These are phyloP conservation scores for Penicillium vulpinum DNA, from an alignment of 2,329 filamentous ascomycete genomes.

Conservation along the genomic window DNA sequence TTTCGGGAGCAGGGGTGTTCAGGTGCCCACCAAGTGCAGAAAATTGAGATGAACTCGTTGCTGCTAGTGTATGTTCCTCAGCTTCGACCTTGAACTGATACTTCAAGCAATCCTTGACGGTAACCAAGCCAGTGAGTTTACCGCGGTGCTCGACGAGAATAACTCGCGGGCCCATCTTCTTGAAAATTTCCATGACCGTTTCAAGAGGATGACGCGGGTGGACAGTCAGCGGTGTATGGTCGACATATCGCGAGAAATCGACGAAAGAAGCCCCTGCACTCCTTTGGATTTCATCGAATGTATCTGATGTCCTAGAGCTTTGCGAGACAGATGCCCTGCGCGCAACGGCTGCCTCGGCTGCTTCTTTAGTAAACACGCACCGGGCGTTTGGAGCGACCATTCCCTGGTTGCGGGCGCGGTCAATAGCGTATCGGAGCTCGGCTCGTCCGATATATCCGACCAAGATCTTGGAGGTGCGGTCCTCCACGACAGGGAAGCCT, in stretches of 20 bases:
- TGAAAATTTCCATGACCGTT: constrained; percentile 98
- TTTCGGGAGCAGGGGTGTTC: constrained; percentile 21
- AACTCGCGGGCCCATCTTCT: constrained; percentile 92
- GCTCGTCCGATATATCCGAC: constrained; percentile 91
- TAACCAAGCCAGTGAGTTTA: constrained; percentile 78
- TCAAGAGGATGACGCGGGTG: constrained; percentile 90
- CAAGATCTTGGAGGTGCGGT: constrained; percentile 67
- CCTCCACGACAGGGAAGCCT: constrained; percentile 88
- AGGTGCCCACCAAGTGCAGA: constrained; percentile 24
- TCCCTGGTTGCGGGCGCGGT: constrained; percentile 70
- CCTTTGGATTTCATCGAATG: constrained; percentile 61
- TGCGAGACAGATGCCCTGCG: constrained; percentile 30
- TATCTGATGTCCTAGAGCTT: constrained; percentile 44
- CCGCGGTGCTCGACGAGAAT: constrained; percentile 92
- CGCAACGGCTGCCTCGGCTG: constrained; percentile 40
- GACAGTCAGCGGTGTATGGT: constrained; percentile 83
- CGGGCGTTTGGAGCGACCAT: constrained; percentile 65
- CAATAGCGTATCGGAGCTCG: constrained; percentile 86
- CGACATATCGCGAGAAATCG: constrained; percentile 84
- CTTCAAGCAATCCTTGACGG: constrained; percentile 94
- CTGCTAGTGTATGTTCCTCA: constrained; percentile 62
- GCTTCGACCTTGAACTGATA: constrained; percentile 97
- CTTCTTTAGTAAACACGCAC: constrained; percentile 68
- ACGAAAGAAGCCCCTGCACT: constrained; percentile 60
- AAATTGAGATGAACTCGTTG: constrained; percentile 30